Evolutionary conservation across 108 stramenopile species (phyloP).

Genomic region (Pseudonitzschia delicatissima): DNA sequence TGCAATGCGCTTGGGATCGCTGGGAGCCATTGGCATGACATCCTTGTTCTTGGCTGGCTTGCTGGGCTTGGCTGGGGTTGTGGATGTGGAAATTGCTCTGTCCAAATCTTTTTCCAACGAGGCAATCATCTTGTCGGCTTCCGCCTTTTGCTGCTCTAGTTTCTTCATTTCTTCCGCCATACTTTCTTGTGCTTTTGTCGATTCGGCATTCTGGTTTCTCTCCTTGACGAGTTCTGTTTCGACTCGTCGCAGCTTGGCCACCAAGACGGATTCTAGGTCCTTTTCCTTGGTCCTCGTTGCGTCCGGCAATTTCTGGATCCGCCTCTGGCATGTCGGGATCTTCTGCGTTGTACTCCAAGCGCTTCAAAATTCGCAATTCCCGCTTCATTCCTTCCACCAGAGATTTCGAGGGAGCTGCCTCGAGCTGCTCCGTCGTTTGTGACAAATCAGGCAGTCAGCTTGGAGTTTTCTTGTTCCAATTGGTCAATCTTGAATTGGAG

Average conservation of each 20-base stretch:
- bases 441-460: conserved; percentile 41
- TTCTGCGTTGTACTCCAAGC: conserved; percentile 83
- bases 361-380: conserved; percentile 80
- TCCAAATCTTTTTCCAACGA: conserved; percentile 80
- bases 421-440: conserved; percentile 56
- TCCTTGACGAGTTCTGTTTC: conserved; percentile 86
- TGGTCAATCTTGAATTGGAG: conserved; percentile 49
- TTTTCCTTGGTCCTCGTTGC: conserved; percentile 34
- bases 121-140: conserved; percentile 62
- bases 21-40: conserved; percentile 6
- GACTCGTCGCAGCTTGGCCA: conserved; percentile 68
- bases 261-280: conserved; percentile 82
- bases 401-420: conserved; percentile 62
- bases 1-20: conserved; percentile 59
- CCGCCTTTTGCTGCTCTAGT: conserved; percentile 54
- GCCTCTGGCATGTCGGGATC: conserved; percentile 60
- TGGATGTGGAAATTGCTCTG: conserved; percentile 55
- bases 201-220: conserved; percentile 53
- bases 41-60: background rate
- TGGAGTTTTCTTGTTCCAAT: conserved; percentile 50
- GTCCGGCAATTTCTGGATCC: conserved; percentile 72
- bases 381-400: conserved; percentile 78
- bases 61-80: conserved; percentile 19
- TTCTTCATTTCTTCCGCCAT: conserved; percentile 38
- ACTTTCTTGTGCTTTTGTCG: conserved; percentile 35